Evolutionary conservation across 2,329 filamentous ascomycete genomes (phyloP).

Genomic region (Aspergillus quadrilineatus): DNA sequence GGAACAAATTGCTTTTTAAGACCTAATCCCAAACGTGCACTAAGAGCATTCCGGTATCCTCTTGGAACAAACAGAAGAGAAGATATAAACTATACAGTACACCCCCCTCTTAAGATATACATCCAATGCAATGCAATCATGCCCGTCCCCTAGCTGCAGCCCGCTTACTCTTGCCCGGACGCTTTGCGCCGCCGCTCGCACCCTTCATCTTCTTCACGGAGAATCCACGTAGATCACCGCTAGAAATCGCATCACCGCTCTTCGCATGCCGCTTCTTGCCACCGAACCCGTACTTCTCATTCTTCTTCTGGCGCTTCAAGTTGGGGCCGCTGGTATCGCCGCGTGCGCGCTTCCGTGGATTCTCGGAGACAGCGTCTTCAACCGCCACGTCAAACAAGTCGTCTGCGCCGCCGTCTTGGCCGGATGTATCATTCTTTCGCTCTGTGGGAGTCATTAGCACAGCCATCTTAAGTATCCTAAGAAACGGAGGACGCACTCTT

Average conservation of each 20-base stretch:
- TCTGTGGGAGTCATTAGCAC: constrained; percentile 54
- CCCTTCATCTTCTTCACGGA: constrained; percentile 82
- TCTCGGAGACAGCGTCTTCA: constrained; percentile 65
- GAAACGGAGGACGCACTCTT: constrained; percentile 70
- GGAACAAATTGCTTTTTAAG: constrained; percentile 2
- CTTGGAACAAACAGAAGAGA: background rate
- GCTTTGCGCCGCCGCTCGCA: constrained; percentile 33
- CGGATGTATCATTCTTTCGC: constrained; percentile 66
- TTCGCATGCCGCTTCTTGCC: constrained; percentile 92
- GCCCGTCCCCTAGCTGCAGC: constrained; percentile 35
- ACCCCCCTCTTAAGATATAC: background rate
- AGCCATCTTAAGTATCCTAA: background rate
- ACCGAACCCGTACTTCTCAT: constrained; percentile 91
- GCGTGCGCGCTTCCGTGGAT: constrained; percentile 46
- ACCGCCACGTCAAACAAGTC: constrained; percentile 91
- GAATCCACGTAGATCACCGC: constrained; percentile 76
- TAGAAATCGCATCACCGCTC: constrained; percentile 83
- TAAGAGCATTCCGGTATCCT: constrained; percentile 4
- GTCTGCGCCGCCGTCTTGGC: constrained; percentile 66
- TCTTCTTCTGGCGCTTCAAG: constrained; percentile 84
- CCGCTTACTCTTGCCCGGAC: constrained; percentile 54
- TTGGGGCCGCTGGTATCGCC: constrained; percentile 45
- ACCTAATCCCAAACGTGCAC: background rate
- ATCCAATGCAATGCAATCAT: constrained; percentile 5
- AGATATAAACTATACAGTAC: background rate